phyloP scores from a whole-genome alignment of 2,329 filamentous ascomycete species.

The Aspergillus spinulosporus region DNA sequence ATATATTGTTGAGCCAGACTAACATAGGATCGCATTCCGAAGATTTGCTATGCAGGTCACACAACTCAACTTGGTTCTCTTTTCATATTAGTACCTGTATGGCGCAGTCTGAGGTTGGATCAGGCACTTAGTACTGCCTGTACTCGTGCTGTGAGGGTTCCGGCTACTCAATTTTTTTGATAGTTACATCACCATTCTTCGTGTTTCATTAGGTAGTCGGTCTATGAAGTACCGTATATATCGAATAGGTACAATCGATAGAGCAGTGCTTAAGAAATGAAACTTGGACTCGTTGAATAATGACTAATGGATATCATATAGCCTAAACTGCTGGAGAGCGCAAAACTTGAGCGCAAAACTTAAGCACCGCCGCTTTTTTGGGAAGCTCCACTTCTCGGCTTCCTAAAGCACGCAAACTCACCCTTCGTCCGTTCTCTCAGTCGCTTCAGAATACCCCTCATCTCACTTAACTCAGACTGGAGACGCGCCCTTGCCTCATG shows the following conservation, averaged over 20 bases:
- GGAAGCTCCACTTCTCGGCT: slow-evolving; percentile 49
- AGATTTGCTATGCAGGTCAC: slow-evolving; percentile 7
- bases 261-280: neutral
- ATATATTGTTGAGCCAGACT: neutral
- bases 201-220: neutral
- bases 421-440: slow-evolving; percentile 77
- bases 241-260: neutral
- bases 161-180: too few relatives aligned
- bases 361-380: slow-evolving; percentile 21
- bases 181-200: neutral
- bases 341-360: neutral
- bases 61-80: neutral
- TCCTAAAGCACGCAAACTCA: slow-evolving; percentile 84
- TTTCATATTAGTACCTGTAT: neutral
- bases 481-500: slow-evolving; percentile 77
- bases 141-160: neutral
- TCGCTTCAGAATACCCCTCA: slow-evolving; percentile 83
- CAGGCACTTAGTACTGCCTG: neutral
- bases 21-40: neutral
- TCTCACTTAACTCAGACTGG: slow-evolving; percentile 84
- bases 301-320: neutral
- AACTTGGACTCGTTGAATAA: neutral
- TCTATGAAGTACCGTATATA: neutral
- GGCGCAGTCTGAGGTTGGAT: neutral
- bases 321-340: neutral